Evolutionary conservation across 495 filamentous ascomycete species (phyloP), one percentile per base, ranked within the genome.

Genomic region (Mytilinidion resinicola): DNA sequence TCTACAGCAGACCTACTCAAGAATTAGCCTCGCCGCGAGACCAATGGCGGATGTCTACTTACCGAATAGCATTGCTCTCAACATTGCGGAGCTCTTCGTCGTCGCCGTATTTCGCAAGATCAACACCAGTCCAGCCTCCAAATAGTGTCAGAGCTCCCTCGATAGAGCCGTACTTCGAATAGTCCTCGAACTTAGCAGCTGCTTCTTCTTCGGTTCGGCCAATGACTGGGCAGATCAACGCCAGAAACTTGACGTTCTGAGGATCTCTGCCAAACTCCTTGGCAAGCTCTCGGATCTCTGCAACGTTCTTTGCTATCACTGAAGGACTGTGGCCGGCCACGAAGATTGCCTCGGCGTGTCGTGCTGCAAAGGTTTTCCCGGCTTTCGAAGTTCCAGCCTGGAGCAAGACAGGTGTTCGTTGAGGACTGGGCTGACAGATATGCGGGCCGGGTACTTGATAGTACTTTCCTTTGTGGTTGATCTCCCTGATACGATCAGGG

Each of bases 381-480:
- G 82, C 82, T 1, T 73, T 57, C 0, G 80, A 84, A 9, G 79
- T 81, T 12, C 84, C 83, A 4, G 82, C 83, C 67, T 85, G 83
- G 69, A 86, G 80, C 7, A 86, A 71, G 56, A 85, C 78, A 1
- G 83, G 83, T 0, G 81, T 85, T 30, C 83, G 72, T 61, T 86
- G 83, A 9, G 81, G 81, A 4, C 79, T 82, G 0, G 83, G 83
- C 55, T 85, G 76, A 53, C 75, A 77, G 67, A 87, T 78, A 59
- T 86, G 82, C 9, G 82, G 84, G 0, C 84, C 85, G 0, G 83
- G 84, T 0, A 88, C 82, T 4, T 66, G 71, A 72, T 83, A 87
- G 72, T 81, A 85, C 62, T 84, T 81, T 34, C 86, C 85, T 1
- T 70, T 59, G 69, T 88, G 85, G 70, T 87, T 81, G 70, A 89